Evolutionary conservation across 129 eudicot species (phyloP), one percentile per base, ranked within the genome.

Genomic region (Pseudognaphalium luteoalbum): DNA sequence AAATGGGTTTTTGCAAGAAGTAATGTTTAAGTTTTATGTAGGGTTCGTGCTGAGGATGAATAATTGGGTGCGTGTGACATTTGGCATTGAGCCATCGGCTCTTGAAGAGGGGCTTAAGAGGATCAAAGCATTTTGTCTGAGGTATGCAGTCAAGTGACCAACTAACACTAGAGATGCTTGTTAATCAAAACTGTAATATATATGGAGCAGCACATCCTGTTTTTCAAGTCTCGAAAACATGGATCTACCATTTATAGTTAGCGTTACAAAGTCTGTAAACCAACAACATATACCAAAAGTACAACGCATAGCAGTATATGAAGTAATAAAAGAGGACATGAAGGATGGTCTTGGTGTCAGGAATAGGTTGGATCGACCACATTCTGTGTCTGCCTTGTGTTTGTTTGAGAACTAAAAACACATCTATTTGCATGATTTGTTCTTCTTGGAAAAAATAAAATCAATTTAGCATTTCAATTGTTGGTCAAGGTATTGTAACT

Each of bases 101-200:
- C 89, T 88, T 34, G 91, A 88, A 73, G 89, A 86, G 6, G 97
- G 85, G 15, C 89, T 88, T 47, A 83, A 37, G 68, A 88, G 94
- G 77, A 33, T 88, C n/a, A 88, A 86, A 72, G 77, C 90, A 42
- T 88, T 91, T 71, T 88, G 82, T 74, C 3, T 62, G 62, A 83
- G 90, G 74, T 82, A 86, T 65, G 79, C 81, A 52, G 74, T 9
- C 71, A 77, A 77, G 51, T 11, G 51, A 44, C 51, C 51, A 10
- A 44, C 51, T 16, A 44, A 8, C 47, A 52, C 68, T 56, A 73
- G 81, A 35, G 14, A 59, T 34, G 67, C 57, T 19, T 66, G 56
- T 25, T 41, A n/a, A 42, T 42, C 19, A 34, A 30, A 32, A 51
- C n/a, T 51, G 7, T 32, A 54, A 51, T 47, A 25, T 47, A 25